A percentile compares a stretch with the other conserved stretches of the same genome.
These are phyloP conservation scores for Fraxinus cuspidata DNA, from an alignment of 257 asterid species.

Conservation along the genomic window DNA sequence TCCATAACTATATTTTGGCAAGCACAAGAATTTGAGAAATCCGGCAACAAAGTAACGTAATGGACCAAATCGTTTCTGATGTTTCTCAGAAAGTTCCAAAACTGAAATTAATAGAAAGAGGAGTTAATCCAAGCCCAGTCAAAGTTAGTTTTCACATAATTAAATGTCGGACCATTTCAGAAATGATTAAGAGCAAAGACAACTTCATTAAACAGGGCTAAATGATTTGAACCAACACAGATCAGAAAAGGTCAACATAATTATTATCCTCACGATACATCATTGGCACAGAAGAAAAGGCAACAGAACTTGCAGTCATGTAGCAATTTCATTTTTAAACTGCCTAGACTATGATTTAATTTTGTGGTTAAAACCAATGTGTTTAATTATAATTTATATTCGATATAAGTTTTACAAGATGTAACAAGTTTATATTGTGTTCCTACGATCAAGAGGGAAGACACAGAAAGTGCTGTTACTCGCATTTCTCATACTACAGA, in stretches of 20 bases:
- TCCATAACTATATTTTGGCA: slow-evolving; percentile 90
- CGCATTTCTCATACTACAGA: not conserved
- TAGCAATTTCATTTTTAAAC: not conserved
- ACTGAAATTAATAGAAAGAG: slow-evolving; percentile 47
- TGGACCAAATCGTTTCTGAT: slow-evolving; percentile 95
- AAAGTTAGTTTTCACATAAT: not conserved
- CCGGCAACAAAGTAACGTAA: slow-evolving; percentile 96
- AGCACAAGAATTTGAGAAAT: slow-evolving; percentile 83
- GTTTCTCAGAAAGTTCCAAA: slow-evolving; percentile 93
- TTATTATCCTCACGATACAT: not conserved
- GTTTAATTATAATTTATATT: not conserved
- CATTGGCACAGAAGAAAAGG: not conserved
- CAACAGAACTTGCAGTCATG: not conserved
- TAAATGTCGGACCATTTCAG: not conserved
- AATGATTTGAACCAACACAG: not conserved
- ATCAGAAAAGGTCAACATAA: not conserved
- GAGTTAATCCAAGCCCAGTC: not conserved
- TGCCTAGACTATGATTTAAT: not conserved
- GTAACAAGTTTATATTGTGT: not conserved
- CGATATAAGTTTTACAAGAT: not conserved
- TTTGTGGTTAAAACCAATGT: not conserved
- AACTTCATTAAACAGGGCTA: not conserved
- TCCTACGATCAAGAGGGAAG: not conserved
- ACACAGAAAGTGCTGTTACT: not conserved
- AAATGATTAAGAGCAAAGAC: not conserved